Conservation (phyloP, 1,284 basidiomycete species). For the Apiotrichum akiyoshidainum region DNA sequence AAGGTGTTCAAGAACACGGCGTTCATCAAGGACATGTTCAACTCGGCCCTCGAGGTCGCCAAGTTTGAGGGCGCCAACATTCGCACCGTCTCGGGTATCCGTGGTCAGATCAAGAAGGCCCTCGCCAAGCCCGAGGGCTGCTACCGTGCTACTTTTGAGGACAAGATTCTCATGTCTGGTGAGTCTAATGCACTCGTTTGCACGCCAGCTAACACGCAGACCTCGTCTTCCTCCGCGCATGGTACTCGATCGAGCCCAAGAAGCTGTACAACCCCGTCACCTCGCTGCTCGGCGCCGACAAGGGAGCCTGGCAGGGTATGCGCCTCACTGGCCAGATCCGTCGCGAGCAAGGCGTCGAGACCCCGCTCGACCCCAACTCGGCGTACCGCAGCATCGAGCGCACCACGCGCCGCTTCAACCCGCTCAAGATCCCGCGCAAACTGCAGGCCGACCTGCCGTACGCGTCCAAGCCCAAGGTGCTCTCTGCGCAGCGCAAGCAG, state of each 20-base stretch:
- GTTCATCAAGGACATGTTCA: slow-evolving; percentile 98
- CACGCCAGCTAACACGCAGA: slow-evolving; percentile 56
- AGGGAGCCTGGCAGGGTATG: slow-evolving; percentile 82
- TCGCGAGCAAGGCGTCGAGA: slow-evolving; percentile 75
- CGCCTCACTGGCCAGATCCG: slow-evolving; percentile 90
- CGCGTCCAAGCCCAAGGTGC: slow-evolving; percentile 84
- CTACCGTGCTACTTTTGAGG: slow-evolving; percentile 95
- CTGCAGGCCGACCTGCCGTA: slow-evolving; percentile 86
- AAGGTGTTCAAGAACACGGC: slow-evolving; percentile 99
- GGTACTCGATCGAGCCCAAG: slow-evolving; percentile 93
- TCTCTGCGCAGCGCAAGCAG: slow-evolving; percentile 66
- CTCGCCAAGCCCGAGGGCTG: slow-evolving; percentile 89
- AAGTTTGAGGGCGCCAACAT: slow-evolving; percentile 98
- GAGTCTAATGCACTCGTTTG: slow-evolving; percentile 44
- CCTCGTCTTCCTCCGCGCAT: slow-evolving; percentile 91
- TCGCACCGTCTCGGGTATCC: slow-evolving; percentile 89
- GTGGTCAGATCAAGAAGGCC: slow-evolving; percentile 96
- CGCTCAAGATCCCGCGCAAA: slow-evolving; percentile 81
- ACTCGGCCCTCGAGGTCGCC: slow-evolving; percentile 83
- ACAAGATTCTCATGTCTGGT: slow-evolving; percentile 96
- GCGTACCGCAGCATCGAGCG: slow-evolving; percentile 79
- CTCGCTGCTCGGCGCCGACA: slow-evolving; percentile 77
- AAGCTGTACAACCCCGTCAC: slow-evolving; percentile 97
- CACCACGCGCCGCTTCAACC: slow-evolving; percentile 80
- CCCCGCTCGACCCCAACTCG: slow-evolving; percentile 78